Conservation (phyloP, 2,329 filamentous ascomycete genomes). For the Leptographium flavum region DNA sequence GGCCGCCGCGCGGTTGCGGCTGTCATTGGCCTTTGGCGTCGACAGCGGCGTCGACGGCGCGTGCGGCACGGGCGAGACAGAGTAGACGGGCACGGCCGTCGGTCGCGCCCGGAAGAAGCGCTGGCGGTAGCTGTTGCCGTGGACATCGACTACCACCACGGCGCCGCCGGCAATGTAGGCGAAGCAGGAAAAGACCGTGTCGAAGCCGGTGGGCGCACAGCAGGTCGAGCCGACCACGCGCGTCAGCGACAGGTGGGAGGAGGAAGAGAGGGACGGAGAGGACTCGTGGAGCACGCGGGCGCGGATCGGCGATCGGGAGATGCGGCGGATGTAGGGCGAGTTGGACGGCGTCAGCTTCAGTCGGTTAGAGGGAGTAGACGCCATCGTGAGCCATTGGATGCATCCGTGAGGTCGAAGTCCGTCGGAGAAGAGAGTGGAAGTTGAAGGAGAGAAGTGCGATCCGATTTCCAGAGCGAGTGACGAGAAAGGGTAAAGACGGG, state of each 20-base stretch:
- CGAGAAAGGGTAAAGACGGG: not conserved
- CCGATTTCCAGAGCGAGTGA: not conserved
- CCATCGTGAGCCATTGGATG: constrained; percentile 43
- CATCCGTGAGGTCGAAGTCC: not conserved
- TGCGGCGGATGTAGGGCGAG: constrained; percentile 53
- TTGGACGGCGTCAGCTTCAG: constrained; percentile 63
- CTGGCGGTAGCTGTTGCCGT: constrained; percentile 54
- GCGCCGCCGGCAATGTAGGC: constrained; percentile 88
- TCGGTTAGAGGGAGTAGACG: constrained; percentile 43
- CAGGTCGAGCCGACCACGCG: constrained; percentile 88
- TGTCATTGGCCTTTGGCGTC: constrained; percentile 49
- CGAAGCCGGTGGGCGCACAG: constrained; percentile 71
- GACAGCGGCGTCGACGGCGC: constrained; percentile 34
- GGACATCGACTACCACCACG: constrained; percentile 75
- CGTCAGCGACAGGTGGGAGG: constrained; percentile 56
- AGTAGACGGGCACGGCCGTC: constrained; percentile 52
- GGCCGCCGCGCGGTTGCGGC: constrained; percentile 39
- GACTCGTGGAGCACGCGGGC: constrained; percentile 29
- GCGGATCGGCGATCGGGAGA: constrained; percentile 48
- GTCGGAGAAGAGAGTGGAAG: not conserved
- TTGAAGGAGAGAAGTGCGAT: not conserved
- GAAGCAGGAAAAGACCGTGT: constrained; percentile 63
- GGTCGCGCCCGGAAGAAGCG: constrained; percentile 85
- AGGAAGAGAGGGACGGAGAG: constrained; percentile 12
- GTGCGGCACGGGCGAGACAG: constrained; percentile 36